phyloP scores from a whole-genome alignment of 768 basidiomycete genomes.

The Phylloporus scabripes region DNA sequence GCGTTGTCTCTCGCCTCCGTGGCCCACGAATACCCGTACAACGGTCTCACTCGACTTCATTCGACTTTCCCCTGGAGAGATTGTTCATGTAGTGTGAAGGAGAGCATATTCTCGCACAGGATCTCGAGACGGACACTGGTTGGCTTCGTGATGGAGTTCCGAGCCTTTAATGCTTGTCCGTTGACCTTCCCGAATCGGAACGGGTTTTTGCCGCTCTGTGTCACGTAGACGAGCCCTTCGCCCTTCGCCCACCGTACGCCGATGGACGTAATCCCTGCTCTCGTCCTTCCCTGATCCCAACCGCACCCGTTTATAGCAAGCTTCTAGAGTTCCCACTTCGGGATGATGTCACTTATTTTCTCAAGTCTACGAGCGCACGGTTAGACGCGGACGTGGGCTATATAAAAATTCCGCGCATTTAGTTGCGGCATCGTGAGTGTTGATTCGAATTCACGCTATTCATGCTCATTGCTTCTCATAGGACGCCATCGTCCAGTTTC shows the following conservation, averaged over 20 bases:
- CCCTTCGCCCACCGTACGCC: slow-evolving; percentile 16
- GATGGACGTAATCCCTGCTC: slow-evolving; percentile 9
- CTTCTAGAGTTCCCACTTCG: slow-evolving; percentile 18
- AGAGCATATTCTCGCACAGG: slow-evolving; percentile 16
- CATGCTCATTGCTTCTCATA: slow-evolving; percentile 1
- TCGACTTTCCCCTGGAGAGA: slow-evolving; percentile 23
- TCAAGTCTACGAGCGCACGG: slow-evolving; percentile 6
- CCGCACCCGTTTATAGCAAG: slow-evolving; percentile 8
- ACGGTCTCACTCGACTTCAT: slow-evolving; percentile 15
- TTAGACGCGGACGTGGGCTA: slow-evolving; percentile 16
- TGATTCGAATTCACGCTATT: not conserved
- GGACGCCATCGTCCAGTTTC: slow-evolving; percentile 1
- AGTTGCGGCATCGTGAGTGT: slow-evolving; percentile 13
- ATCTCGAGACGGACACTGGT: slow-evolving; percentile 19
- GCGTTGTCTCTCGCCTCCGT: slow-evolving; percentile 5
- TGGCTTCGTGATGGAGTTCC: slow-evolving; percentile 13
- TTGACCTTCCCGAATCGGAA: slow-evolving; percentile 12
- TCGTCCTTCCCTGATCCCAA: slow-evolving; percentile 6
- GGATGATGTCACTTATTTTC: slow-evolving; percentile 12
- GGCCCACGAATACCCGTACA: slow-evolving; percentile 15
- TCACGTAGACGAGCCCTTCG: slow-evolving; percentile 12
- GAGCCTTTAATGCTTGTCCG: slow-evolving; percentile 14
- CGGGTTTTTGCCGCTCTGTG: slow-evolving; percentile 20
- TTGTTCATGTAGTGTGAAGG: slow-evolving; percentile 20
- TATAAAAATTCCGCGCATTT: slow-evolving; percentile 16